phyloP scores from a whole-genome alignment of 164 flowering plant genomes.

The Piper betle region DNA sequence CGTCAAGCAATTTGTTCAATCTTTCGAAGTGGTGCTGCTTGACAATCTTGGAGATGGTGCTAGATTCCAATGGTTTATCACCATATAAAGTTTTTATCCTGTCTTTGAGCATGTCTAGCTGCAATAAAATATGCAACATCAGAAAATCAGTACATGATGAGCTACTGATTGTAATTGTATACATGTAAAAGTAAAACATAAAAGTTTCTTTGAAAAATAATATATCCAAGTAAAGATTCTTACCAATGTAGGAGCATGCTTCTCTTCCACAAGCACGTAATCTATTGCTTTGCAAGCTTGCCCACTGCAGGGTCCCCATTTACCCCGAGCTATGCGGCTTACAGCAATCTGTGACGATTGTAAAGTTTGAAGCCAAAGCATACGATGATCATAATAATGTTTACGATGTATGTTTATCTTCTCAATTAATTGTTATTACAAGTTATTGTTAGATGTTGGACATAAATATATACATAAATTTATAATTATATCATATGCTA shows the following conservation, averaged over 20 bases:
- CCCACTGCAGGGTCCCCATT: slow-evolving; percentile 63
- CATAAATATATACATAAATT: no score
- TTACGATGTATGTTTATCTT: no score
- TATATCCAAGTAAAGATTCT: background rate
- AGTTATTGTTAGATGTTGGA: no score
- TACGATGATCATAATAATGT: no score
- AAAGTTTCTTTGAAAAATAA: background rate
- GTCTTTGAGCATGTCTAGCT: slow-evolving; percentile 50
- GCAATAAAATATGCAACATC: slow-evolving; percentile 6
- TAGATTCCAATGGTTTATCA: slow-evolving; percentile 27
- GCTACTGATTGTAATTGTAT: no score
- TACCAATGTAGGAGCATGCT: slow-evolving; percentile 44
- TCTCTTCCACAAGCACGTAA: slow-evolving; percentile 60
- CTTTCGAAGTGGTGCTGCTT: slow-evolving; percentile 48
- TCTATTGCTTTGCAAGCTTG: slow-evolving; percentile 75
- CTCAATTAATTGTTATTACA: no score
- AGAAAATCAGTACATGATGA: no score
- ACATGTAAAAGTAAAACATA: background rate
- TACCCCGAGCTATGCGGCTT: slow-evolving; percentile 47
- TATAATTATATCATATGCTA: no score
- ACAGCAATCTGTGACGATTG: slow-evolving; percentile 35
- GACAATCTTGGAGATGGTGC: slow-evolving; percentile 36
- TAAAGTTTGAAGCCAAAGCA: no score
- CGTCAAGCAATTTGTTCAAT: slow-evolving; percentile 35
- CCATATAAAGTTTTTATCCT: slow-evolving; percentile 41